Conservation (phyloP, 176 grass and related monocot species). For the Miscanthus lutarioriparius region DNA sequence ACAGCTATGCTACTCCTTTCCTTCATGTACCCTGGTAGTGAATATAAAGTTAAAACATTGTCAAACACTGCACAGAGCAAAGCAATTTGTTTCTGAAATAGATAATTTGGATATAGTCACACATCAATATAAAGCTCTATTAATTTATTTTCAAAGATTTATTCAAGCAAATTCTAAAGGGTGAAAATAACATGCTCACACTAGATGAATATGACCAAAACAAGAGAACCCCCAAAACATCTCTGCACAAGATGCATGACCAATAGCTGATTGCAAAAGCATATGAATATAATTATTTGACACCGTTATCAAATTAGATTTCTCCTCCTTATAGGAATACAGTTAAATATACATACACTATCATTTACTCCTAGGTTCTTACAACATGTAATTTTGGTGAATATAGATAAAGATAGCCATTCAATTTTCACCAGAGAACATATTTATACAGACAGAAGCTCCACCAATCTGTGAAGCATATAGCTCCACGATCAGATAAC, state of each 20-base stretch:
- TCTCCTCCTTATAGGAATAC: not conserved
- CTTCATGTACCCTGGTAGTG: slow-evolving; percentile 86
- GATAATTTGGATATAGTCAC: not conserved
- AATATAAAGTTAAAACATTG: slow-evolving; percentile 30
- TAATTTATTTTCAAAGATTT: not conserved
- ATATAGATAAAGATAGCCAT: not conserved
- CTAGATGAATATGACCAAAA: not conserved
- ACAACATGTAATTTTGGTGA: not conserved
- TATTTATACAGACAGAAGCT: not conserved
- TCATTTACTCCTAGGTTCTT: not conserved
- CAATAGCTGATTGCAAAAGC: not conserved
- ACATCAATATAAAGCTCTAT: not conserved
- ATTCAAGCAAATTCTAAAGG: not conserved
- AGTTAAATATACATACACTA: not conserved
- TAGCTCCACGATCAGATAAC: not conserved
- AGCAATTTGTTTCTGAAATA: not conserved
- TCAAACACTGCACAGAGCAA: slow-evolving; percentile 31
- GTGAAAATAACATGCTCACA: not conserved
- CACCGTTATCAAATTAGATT: not conserved
- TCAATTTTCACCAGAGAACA: not conserved
- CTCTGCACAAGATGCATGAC: not conserved
- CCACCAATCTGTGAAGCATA: not conserved
- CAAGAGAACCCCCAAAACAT: not conserved
- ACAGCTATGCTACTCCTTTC: slow-evolving; percentile 94
- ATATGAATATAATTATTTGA: not conserved